Evolutionary conservation across 345 rosid species (phyloP).

Genomic region (Eucalyptus albens): DNA sequence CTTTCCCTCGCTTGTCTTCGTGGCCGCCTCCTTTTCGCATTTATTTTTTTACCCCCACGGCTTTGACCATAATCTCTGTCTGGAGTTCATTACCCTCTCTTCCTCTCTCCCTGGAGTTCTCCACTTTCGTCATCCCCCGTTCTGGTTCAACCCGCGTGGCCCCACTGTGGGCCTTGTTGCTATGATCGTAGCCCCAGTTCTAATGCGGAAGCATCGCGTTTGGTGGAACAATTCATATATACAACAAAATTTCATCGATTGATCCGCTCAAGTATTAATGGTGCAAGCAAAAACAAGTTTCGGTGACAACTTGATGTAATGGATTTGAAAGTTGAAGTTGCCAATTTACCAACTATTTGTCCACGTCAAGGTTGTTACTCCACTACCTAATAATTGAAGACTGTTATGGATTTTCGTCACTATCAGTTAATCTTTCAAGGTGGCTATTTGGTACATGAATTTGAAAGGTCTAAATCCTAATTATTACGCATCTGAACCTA

Average conservation of each 20-base stretch:
- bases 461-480: background rate
- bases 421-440: background rate
- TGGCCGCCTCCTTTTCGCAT: background rate
- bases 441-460: background rate
- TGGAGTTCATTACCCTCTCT: background rate
- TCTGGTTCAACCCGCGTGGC: background rate
- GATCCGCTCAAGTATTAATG: background rate
- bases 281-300: background rate
- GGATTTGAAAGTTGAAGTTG: background rate
- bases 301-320: background rate
- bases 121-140: background rate
- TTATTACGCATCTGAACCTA: background rate
- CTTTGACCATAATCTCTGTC: background rate
- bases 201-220: background rate
- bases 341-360: background rate
- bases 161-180: background rate
- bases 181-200: background rate
- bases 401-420: background rate
- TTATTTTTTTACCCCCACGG: background rate
- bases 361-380: background rate
- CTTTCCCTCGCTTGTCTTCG: background rate
- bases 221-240: background rate
- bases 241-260: background rate
- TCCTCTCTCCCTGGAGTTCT: background rate
- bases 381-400: background rate